These are phyloP conservation scores for Shiraia sp. DNA, from an alignment of 2,329 filamentous ascomycete genomes.

Conservation along the genomic window DNA sequence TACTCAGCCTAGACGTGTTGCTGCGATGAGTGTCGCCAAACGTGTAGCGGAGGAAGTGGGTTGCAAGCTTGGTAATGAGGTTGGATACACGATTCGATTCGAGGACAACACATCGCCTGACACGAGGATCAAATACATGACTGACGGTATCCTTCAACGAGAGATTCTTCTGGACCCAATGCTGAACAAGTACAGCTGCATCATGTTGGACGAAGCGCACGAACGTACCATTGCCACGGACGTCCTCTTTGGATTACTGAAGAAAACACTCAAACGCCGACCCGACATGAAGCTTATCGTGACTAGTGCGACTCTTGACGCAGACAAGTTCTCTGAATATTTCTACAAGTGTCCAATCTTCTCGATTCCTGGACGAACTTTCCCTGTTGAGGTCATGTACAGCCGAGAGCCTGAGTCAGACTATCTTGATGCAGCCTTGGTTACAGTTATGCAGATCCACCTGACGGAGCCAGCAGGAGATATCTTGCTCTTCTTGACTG, in stretches of 20 bases:
- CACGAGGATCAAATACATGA: conserved; percentile 99
- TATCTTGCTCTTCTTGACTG: conserved; percentile 94
- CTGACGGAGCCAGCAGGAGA: conserved; percentile 89
- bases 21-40: conserved; percentile 97
- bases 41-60: conserved; percentile 98
- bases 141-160: conserved; percentile 95
- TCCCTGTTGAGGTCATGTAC: conserved; percentile 94
- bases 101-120: conserved; percentile 89
- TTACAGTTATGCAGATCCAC: conserved; percentile 98
- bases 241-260: conserved; percentile 94
- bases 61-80: conserved; percentile 87
- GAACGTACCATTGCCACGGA: conserved; percentile 96
- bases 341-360: conserved; percentile 97
- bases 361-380: conserved; percentile 92
- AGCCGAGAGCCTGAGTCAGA: conserved; percentile 93
- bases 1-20: conserved; percentile 95
- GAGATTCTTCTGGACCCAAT: conserved; percentile 97
- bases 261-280: conserved; percentile 80
- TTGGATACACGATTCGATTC: conserved; percentile 98
- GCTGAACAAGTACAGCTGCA: conserved; percentile 90
- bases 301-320: conserved; percentile 97
- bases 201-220: conserved; percentile 98
- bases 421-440: conserved; percentile 90
- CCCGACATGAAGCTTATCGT: conserved; percentile 97
- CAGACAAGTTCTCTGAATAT: conserved; percentile 95